Evolutionary conservation across 441 rosid genomes (phyloP).

Genomic region (Gossypium schwendimanii): DNA sequence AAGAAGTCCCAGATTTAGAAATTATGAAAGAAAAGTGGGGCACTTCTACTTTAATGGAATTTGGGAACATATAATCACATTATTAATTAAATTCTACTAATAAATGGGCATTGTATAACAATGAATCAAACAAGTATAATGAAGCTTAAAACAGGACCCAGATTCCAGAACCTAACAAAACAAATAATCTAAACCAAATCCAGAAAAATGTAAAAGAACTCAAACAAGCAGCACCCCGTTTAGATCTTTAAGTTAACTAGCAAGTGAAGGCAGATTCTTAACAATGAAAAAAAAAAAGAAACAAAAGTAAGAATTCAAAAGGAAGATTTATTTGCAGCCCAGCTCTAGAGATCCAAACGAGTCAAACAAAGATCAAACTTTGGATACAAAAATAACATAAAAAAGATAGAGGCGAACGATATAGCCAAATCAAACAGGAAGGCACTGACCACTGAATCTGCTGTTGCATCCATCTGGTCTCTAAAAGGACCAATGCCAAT

Average conservation of each 20-base stretch:
- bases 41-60: background rate
- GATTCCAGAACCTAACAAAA: background rate
- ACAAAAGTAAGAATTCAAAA: background rate
- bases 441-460: slow-evolving; percentile 12
- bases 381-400: background rate
- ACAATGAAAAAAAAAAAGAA: background rate
- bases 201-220: background rate
- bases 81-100: background rate
- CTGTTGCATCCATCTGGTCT: slow-evolving; percentile 7
- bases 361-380: background rate
- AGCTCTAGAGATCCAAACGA: background rate
- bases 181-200: background rate
- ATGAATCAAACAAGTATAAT: background rate
- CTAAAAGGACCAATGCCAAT: background rate
- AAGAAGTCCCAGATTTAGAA: background rate
- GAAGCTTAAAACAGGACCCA: slow-evolving; percentile 1
- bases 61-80: background rate
- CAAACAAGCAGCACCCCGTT: background rate
- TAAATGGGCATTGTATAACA: background rate
- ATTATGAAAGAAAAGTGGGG: background rate
- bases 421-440: background rate
- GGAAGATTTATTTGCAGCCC: background rate
- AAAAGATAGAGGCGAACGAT: background rate
- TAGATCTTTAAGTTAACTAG: background rate
- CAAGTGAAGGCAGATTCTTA: background rate